phyloP scores from a whole-genome alignment of 805 yeast genomes.

The Nakazawaea ishiwadae region DNA sequence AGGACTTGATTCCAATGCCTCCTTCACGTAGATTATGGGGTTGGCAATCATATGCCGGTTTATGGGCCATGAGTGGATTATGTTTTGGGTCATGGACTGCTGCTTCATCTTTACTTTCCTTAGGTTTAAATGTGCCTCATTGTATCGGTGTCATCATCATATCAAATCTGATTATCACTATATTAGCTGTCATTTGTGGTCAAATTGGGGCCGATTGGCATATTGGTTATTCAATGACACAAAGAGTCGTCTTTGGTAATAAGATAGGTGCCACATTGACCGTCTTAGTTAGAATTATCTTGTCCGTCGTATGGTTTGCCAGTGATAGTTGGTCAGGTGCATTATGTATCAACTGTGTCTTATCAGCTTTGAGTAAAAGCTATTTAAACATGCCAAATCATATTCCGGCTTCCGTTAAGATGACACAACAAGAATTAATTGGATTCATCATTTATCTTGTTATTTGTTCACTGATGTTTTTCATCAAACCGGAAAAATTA shows the following conservation, averaged over 20 bases:
- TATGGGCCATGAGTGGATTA: constrained; percentile 31
- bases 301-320: constrained; percentile 22
- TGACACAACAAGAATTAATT: constrained; percentile 31
- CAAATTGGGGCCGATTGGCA: constrained; percentile 23
- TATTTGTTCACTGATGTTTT: constrained; percentile 16
- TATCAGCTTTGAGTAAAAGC: constrained; percentile 18
- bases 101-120: constrained; percentile 18
- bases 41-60: constrained; percentile 33
- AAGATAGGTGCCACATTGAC: constrained; percentile 17
- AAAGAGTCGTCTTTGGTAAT: constrained; percentile 21
- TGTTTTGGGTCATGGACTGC: constrained; percentile 12
- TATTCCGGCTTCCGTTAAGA: constrained; percentile 25
- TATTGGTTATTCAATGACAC: constrained; percentile 22
- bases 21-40: constrained; percentile 44
- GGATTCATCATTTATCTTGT: constrained; percentile 30
- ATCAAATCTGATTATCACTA: constrained; percentile 21
- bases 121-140: constrained; percentile 21
- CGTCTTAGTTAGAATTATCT: constrained; percentile 18
- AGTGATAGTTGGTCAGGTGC: constrained; percentile 23
- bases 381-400: constrained; percentile 28
- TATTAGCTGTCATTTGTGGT: constrained; percentile 19
- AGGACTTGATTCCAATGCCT: constrained; percentile 41
- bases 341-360: constrained; percentile 16
- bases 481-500: constrained; percentile 20
- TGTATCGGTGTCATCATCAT: constrained; percentile 23